Evolutionary conservation across 2,329 filamentous ascomycete species (phyloP).

Genomic region (Fusarium burgessii): DNA sequence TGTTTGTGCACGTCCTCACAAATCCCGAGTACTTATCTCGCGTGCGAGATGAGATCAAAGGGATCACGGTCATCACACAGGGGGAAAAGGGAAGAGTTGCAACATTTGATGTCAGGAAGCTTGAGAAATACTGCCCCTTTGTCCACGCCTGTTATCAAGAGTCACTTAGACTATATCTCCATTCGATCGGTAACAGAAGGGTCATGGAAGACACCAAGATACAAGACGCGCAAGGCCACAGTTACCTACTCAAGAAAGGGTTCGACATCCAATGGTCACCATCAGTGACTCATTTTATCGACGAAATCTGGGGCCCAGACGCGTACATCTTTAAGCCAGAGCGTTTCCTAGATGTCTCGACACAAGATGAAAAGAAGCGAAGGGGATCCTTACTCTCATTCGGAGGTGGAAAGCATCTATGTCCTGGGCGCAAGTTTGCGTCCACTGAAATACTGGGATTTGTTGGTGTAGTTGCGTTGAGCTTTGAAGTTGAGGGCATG

Average conservation of each 20-base stretch:
- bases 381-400: conserved; percentile 48
- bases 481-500: conserved; percentile 29
- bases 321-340: conserved; percentile 34
- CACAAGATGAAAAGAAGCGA: conserved; percentile 38
- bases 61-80: conserved; percentile 6
- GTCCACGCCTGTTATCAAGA: conserved; percentile 59
- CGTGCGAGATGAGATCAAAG: conserved; percentile 49
- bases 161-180: conserved; percentile 55
- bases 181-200: conserved; percentile 53
- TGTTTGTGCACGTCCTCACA: conserved; percentile 49
- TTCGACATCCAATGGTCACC: conserved; percentile 43
- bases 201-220: conserved; percentile 55
- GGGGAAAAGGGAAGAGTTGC: conserved; percentile 7
- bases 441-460: conserved; percentile 41
- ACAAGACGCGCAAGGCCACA: conserved; percentile 36
- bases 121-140: conserved; percentile 56
- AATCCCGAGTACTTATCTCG: conserved; percentile 41
- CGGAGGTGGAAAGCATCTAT: conserved; percentile 50
- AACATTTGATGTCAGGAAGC: conserved; percentile 49
- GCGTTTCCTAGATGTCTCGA: conserved; percentile 34
- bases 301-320: conserved; percentile 41
- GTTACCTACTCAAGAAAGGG: conserved; percentile 46
- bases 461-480: conserved; percentile 7
- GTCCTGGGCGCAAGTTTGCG: conserved; percentile 50
- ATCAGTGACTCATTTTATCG: conserved; percentile 35